Percentiles rank a stretch among this genome's conserved stretches.
Evolutionary conservation across 495 filamentous ascomycete genomes (phyloP).

Genomic region (Lindgomyces ingoldianus): DNA sequence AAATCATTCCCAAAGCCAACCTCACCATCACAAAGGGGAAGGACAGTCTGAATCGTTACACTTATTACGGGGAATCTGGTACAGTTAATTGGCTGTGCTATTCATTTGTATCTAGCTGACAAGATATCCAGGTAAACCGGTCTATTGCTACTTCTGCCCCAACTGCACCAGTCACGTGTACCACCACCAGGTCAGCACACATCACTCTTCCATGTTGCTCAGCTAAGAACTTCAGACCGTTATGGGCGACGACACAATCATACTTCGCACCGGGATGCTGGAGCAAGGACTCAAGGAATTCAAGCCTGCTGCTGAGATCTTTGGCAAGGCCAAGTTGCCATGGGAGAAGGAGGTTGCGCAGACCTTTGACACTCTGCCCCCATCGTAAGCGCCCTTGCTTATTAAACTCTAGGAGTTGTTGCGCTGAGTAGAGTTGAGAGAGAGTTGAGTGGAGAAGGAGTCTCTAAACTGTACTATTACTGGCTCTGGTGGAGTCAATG

Average conservation of each 20-base stretch:
- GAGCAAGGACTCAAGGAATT: conserved; percentile 36
- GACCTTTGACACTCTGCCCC: conserved; percentile 34
- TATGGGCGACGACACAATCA: conserved; percentile 51
- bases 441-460: neutral
- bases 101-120: no score
- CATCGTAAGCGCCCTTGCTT: conserved; percentile 23
- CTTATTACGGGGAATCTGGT: conserved; percentile 56
- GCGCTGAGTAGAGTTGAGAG: neutral
- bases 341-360: conserved; percentile 39
- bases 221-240: conserved; percentile 21
- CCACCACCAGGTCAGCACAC: conserved; percentile 48
- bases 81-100: no score
- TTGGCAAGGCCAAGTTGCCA: conserved; percentile 30
- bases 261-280: conserved; percentile 52
- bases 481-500: no score
- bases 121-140: conserved; percentile 47
- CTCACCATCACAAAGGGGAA: conserved; percentile 54
- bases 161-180: conserved; percentile 55
- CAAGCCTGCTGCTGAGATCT: conserved; percentile 35
- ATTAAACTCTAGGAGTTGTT: neutral
- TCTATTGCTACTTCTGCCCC: conserved; percentile 57
- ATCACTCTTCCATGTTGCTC: neutral
- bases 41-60: conserved; percentile 47
- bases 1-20: conserved; percentile 51
- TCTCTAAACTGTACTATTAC: no score